Percentiles rank a stretch among this genome's conserved stretches.
Evolutionary conservation across 2,329 filamentous ascomycete genomes (phyloP).

Genomic region (Botrytis cinerea): DNA sequence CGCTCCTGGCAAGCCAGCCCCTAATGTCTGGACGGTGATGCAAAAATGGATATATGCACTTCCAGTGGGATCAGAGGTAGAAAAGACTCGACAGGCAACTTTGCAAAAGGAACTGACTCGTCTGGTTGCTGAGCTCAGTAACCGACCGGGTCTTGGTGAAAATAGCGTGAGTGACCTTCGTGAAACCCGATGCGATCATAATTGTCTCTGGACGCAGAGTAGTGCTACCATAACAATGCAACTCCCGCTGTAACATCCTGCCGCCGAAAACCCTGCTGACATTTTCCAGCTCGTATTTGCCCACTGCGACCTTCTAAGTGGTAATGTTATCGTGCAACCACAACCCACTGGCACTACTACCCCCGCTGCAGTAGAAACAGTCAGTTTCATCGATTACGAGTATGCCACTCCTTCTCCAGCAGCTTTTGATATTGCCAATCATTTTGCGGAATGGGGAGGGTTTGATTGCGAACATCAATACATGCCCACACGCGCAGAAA

Average conservation of each 20-base stretch:
- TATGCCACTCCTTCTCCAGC: constrained; percentile 93
- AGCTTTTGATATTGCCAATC: constrained; percentile 95
- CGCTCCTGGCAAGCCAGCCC: constrained; percentile 69
- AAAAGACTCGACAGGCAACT: constrained; percentile 64
- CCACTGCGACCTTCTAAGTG: constrained; percentile 93
- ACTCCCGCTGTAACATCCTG: not conserved
- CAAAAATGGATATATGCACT: constrained; percentile 93
- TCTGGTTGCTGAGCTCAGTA: constrained; percentile 70
- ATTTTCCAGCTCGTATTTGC: constrained; percentile 75
- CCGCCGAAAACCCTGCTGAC: constrained; percentile 29
- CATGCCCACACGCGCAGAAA: constrained; percentile 75
- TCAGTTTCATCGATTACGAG: constrained; percentile 97
- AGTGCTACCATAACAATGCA: constrained; percentile 16
- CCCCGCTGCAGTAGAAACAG: constrained; percentile 50
- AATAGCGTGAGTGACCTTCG: constrained; percentile 61
- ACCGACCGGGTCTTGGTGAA: constrained; percentile 73
- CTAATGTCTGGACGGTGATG: constrained; percentile 93
- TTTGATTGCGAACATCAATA: constrained; percentile 91
- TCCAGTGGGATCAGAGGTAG: constrained; percentile 68
- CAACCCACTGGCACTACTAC: constrained; percentile 40
- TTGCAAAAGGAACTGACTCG: constrained; percentile 75
- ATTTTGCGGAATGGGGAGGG: constrained; percentile 97
- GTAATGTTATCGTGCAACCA: constrained; percentile 87
- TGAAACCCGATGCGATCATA: constrained; percentile 22
- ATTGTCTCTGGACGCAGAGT: constrained; percentile 18